Conservation (phyloP, 345 rosid species). For the Hirschfeldia incana region DNA sequence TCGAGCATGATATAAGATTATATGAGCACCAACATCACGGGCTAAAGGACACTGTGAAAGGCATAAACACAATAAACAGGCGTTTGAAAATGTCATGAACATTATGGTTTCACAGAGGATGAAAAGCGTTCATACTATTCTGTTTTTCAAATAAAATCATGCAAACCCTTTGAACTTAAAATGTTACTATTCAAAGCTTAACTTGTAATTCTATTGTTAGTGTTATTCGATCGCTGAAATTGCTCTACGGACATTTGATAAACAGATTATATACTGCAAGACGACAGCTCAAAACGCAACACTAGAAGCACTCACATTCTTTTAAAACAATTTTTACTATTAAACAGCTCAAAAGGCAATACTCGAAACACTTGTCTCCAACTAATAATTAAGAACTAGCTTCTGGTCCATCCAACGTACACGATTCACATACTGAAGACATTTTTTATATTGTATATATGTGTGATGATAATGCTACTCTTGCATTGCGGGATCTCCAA, state of each 20-base stretch:
- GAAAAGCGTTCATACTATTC: neutral
- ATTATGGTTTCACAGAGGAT: neutral
- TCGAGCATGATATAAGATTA: neutral
- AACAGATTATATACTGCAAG: neutral
- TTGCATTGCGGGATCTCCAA: slow-evolving; percentile 36
- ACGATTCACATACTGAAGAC: slow-evolving; percentile 3
- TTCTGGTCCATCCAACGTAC: slow-evolving; percentile 8
- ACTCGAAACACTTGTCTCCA: neutral
- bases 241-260: neutral
- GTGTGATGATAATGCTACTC: slow-evolving; percentile 23
- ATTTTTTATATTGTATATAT: neutral
- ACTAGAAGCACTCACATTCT: neutral
- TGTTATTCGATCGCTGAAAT: neutral
- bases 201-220: neutral
- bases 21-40: neutral
- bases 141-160: neutral
- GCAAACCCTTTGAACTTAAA: neutral
- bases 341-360: slow-evolving; percentile 22
- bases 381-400: neutral
- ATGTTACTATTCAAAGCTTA: neutral
- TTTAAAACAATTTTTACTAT: neutral
- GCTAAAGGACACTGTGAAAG: neutral
- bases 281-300: slow-evolving; percentile 1
- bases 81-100: slow-evolving; percentile 1
- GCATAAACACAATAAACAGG: neutral